These are phyloP conservation scores for Thalassiosira profunda DNA, from an alignment of 108 stramenopile species.

Conservation along the genomic window DNA sequence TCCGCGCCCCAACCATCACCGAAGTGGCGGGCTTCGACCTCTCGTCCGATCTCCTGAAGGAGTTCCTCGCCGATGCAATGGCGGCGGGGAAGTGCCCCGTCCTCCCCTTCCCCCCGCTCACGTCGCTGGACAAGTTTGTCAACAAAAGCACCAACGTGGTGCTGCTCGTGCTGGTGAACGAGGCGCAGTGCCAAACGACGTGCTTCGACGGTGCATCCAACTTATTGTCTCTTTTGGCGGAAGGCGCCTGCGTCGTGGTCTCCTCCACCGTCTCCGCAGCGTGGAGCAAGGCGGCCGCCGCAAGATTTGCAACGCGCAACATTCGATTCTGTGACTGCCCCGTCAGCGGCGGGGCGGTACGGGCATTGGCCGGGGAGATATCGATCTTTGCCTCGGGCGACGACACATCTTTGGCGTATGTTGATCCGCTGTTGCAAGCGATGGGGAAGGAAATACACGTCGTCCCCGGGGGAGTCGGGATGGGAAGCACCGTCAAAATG, in stretches of 20 bases:
- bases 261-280: constrained; percentile 73
- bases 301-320: constrained; percentile 27
- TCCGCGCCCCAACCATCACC: constrained; percentile 41
- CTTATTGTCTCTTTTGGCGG: constrained; percentile 34
- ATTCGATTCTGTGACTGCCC: constrained; percentile 75
- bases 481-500: constrained; percentile 75
- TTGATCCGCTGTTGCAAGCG: constrained; percentile 54
- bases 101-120: neutral
- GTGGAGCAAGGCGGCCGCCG: constrained; percentile 51
- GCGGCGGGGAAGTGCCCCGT: constrained; percentile 44
- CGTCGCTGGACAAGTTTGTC: constrained; percentile 22
- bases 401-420: constrained; percentile 8
- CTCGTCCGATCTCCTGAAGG: constrained; percentile 26
- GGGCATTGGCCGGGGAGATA: constrained; percentile 66
- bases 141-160: constrained; percentile 51
- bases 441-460: constrained; percentile 68
- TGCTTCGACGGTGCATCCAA: constrained; percentile 53
- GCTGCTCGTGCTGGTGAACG: constrained; percentile 72
- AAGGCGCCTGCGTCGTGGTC: constrained; percentile 61
- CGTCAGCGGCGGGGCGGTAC: constrained; percentile 73
- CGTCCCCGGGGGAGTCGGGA: constrained; percentile 72
- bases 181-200: constrained; percentile 62
- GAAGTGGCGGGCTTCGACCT: constrained; percentile 59
- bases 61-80: constrained; percentile 55
- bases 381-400: constrained; percentile 75